These are phyloP conservation scores for Colletotrichum australisinense DNA, from an alignment of 2,329 filamentous ascomycete genomes.

Conservation along the genomic window DNA sequence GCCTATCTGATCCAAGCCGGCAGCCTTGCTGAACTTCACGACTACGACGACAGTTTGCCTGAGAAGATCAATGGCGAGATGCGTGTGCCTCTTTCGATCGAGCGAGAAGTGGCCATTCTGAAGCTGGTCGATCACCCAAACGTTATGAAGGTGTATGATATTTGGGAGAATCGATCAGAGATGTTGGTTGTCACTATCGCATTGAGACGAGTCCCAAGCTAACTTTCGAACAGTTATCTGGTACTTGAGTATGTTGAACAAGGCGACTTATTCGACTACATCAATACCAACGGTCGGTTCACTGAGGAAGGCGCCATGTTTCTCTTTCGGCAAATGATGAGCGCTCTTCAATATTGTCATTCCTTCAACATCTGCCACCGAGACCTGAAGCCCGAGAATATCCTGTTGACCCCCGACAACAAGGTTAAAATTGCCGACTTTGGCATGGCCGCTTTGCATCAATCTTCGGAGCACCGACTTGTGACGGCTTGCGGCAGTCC, in stretches of 20 bases:
- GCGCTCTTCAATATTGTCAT: slow-evolving; percentile 92
- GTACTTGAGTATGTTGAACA: slow-evolving; percentile 91
- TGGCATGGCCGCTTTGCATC: slow-evolving; percentile 93
- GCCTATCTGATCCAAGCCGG: slow-evolving; percentile 85
- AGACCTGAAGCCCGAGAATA: slow-evolving; percentile 97
- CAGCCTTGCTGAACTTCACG: slow-evolving; percentile 85
- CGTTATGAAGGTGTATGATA: slow-evolving; percentile 93
- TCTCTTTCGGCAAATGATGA: slow-evolving; percentile 93
- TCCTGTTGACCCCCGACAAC: slow-evolving; percentile 80
- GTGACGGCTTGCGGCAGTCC: slow-evolving; percentile 95
- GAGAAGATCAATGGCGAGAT: slow-evolving; percentile 70
- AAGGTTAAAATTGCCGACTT: slow-evolving; percentile 97
- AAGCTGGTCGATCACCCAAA: slow-evolving; percentile 96
- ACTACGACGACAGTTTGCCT: slow-evolving; percentile 71
- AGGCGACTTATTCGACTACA: slow-evolving; percentile 87
- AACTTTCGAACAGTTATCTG: slow-evolving; percentile 75
- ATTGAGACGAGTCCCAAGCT: slow-evolving; percentile 22
- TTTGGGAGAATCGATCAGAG: slow-evolving; percentile 97
- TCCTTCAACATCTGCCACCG: slow-evolving; percentile 95
- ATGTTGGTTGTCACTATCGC: slow-evolving; percentile 71
- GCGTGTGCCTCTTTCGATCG: slow-evolving; percentile 87
- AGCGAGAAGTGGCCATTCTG: slow-evolving; percentile 96
- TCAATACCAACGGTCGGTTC: slow-evolving; percentile 79
- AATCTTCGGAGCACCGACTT: slow-evolving; percentile 81
- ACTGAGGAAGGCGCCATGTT: slow-evolving; percentile 83